phyloP scores from a whole-genome alignment of 202 grass and related monocot species.

The Musa balbisiana region DNA sequence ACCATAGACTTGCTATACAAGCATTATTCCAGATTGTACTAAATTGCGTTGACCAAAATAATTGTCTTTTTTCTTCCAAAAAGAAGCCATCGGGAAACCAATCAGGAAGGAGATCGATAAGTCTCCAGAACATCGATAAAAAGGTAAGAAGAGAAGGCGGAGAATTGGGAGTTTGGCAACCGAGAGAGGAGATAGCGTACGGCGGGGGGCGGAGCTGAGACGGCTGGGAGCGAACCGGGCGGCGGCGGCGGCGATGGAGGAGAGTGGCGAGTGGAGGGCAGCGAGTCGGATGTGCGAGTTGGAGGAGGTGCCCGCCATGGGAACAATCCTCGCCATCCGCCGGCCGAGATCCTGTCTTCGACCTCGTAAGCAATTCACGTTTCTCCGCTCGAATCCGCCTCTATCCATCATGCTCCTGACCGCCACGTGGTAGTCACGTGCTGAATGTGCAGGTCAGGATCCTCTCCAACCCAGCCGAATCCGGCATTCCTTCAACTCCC shows the following conservation, averaged over 20 bases:
- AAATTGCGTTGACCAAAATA: no score
- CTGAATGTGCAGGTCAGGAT: no score
- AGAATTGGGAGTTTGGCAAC: background rate
- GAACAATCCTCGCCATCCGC: slow-evolving; percentile 5
- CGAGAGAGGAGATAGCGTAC: background rate
- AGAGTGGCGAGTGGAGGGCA: background rate
- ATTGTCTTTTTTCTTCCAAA: no score
- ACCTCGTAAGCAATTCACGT: no score
- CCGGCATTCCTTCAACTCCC: no score
- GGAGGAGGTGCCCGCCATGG: background rate
- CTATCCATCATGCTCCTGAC: no score
- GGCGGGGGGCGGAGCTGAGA: background rate
- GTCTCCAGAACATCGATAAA: background rate
- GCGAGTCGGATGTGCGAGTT: background rate
- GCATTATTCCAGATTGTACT: no score
- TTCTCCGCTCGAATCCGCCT: no score
- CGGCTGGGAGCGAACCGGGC: background rate
- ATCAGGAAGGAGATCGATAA: background rate
- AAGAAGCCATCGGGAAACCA: background rate
- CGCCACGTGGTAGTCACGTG: no score
- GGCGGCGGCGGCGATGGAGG: background rate
- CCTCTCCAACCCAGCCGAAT: no score
- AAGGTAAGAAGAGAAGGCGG: background rate
- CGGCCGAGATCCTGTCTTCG: no score
- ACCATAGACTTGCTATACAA: no score